A percentile compares a stretch with the other conserved stretches of the same genome.
Conservation (phyloP, 345 rosid genomes). For the Arabis alpina region DNA sequence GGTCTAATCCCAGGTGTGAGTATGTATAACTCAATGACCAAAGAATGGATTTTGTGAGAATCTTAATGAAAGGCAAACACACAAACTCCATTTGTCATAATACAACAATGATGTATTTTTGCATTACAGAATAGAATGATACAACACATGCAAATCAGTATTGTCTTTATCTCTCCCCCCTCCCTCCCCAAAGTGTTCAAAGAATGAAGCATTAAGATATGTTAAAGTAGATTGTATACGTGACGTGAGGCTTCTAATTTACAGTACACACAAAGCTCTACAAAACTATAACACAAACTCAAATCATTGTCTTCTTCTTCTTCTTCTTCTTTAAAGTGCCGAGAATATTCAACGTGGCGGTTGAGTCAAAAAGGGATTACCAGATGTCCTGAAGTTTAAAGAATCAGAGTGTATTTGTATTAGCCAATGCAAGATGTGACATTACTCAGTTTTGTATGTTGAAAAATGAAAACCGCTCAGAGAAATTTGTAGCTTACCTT, state of each 20-base stretch:
- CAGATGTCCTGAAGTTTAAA: conserved; percentile 36
- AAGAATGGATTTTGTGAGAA: conserved; percentile 15
- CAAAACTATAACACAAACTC: conserved; percentile 42
- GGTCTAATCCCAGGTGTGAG: conserved; percentile 3
- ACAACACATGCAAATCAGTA: conserved; percentile 31
- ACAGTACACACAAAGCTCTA: conserved; percentile 33
- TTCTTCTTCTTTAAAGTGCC: conserved; percentile 25
- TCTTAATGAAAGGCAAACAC: not conserved
- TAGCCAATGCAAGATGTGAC: conserved; percentile 10
- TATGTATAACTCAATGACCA: conserved; percentile 5
- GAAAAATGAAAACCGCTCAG: conserved; percentile 8
- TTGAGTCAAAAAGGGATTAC: conserved; percentile 45
- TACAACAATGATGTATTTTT: conserved; percentile 26
- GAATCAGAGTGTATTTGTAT: conserved; percentile 17
- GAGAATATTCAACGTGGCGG: conserved; percentile 31
- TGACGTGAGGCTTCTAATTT: conserved; percentile 34
- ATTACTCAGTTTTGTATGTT: conserved; percentile 5
- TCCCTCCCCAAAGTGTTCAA: conserved; percentile 1
- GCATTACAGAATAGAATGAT: conserved; percentile 34
- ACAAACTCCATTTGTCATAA: conserved; percentile 16
- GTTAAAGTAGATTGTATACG: conserved; percentile 36
- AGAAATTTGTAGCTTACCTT: conserved; percentile 49
- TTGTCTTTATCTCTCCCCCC: not conserved
- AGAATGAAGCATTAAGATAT: conserved; percentile 37
- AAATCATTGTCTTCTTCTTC: conserved; percentile 28